Base-by-base conservation (phyloP, 75 land plant species). In the Ceratopteris richardii region DNA sequence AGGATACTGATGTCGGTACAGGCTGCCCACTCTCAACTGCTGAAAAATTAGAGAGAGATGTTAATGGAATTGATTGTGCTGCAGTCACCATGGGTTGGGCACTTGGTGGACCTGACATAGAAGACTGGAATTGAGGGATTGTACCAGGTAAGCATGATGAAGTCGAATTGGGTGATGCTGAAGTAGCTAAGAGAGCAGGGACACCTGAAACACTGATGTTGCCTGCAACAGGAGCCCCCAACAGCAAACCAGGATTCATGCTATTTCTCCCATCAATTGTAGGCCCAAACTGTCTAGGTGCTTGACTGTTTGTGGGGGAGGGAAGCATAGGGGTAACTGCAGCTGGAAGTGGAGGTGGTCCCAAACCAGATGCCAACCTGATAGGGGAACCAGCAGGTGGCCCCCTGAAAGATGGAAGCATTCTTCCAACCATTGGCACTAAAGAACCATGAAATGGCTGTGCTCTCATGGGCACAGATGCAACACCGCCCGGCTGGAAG, bases 361-460 rank as follows among this genome's bases (percentile, higher is more conserved):
- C 20, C 19, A 48, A 21, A 48, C 51, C 51, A 52, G 23, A 52
- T 4, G 37, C 37, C 37, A 33, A 33, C 28, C 37, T 9, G 9
- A 28, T 7, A 52, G 54, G 54, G n/a, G n/a, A n/a, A 52, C 18
- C 18, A 12, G 54, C 28, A 14, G 23, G 25, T 14, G 6, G 18
- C 16, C 54, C 54, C 29, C 54, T 26, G 29, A 52, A 52, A 26
- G 54, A 25, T 23, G 54, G 29, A 52, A 52, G 23, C 54, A 52
- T 52, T 1, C 27, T 22, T 22, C 6, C 54, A 25, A 52, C 25
- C 54, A 52, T 52, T 52, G 24, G 37, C 37, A 33, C 5, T 1
- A 24, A 14, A 33, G 7, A 3, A 3, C 37, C 37, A 3, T 25
- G 54, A 33, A 33, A 33, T 4, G 37, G 37, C 7, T 33, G 37